Percentiles rank a stretch among this genome's conserved stretches.
These are phyloP conservation scores for Aureobasidium sp. DNA, from an alignment of 2,329 filamentous ascomycete species.

Conservation along the genomic window DNA sequence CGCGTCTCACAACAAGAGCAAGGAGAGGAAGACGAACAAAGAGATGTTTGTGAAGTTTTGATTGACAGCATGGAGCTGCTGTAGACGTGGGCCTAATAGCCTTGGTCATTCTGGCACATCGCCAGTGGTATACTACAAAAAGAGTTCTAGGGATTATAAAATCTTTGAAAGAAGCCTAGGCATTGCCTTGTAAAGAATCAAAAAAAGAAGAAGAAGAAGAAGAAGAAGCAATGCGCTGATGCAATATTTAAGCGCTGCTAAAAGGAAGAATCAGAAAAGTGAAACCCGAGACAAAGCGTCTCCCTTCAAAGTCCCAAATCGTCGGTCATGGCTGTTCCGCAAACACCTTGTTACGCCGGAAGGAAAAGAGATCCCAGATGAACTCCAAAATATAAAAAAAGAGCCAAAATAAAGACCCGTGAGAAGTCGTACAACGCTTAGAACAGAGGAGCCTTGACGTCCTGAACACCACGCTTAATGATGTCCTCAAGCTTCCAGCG, in stretches of 20 bases:
- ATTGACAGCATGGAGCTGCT: constrained; percentile 1
- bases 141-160: constrained; percentile 4
- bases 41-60: neutral
- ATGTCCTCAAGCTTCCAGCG: constrained; percentile 75
- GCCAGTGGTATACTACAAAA: constrained; percentile 12
- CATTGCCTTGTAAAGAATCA: neutral
- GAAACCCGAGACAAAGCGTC: neutral
- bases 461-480: constrained; percentile 64
- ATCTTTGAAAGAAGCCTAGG: neutral
- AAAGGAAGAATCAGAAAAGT: neutral
- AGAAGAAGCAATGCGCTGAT: neutral
- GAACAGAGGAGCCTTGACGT: constrained; percentile 61
- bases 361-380: neutral
- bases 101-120: neutral
- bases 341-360: constrained; percentile 12
- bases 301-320: constrained; percentile 6
- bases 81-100: neutral
- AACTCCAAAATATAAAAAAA: neutral
- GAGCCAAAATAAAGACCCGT: neutral
- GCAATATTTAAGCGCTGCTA: constrained; percentile 4
- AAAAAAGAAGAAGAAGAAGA: neutral
- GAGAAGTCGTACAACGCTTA: neutral
- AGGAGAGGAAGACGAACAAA: neutral
- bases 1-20: neutral
- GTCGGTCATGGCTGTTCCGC: constrained; percentile 14